Percentiles rank a stretch among this genome's conserved stretches.
Conservation (phyloP, 169 alveolate species). For the Eimeria maxima region DNA sequence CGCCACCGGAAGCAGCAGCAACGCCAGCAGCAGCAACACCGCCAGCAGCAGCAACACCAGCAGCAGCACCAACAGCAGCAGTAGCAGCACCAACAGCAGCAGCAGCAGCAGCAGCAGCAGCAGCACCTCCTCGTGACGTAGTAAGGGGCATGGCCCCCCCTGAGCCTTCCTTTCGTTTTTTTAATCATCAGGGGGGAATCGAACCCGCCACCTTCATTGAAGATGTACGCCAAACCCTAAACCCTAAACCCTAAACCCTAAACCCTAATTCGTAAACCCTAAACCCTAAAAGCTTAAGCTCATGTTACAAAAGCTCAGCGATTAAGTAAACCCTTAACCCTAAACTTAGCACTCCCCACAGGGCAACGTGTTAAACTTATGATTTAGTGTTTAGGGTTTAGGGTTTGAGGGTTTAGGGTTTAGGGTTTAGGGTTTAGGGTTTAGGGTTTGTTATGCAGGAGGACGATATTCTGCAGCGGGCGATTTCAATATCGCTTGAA, state of each 20-base stretch:
- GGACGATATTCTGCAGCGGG: constrained; percentile 34
- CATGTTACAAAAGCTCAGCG: too few species aligned
- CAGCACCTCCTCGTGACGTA: not conserved
- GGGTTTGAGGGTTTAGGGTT: not conserved
- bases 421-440: constrained; percentile 22
- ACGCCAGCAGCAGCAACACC: too few species aligned
- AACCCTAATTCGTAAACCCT: too few species aligned
- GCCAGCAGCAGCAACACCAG: too few species aligned
- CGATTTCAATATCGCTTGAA: constrained; percentile 29
- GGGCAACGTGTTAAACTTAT: not conserved
- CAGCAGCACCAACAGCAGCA: not conserved
- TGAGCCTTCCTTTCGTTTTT: constrained; percentile 28
- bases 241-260: not conserved
- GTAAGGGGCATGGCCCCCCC: constrained; percentile 31
- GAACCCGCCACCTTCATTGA: not conserved
- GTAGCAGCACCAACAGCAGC: constrained; percentile 22
- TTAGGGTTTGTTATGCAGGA: not conserved
- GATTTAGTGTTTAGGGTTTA: too few species aligned
- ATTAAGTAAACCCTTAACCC: not conserved
- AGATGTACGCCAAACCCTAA: constrained; percentile 12
- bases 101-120: constrained; percentile 27
- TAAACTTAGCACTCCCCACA: not conserved
- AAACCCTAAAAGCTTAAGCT: too few species aligned
- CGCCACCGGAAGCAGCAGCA: too few species aligned
- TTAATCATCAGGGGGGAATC: not conserved